Conservation (phyloP, 1,284 basidiomycete genomes). For the Cystobasidiaceae sp. region DNA sequence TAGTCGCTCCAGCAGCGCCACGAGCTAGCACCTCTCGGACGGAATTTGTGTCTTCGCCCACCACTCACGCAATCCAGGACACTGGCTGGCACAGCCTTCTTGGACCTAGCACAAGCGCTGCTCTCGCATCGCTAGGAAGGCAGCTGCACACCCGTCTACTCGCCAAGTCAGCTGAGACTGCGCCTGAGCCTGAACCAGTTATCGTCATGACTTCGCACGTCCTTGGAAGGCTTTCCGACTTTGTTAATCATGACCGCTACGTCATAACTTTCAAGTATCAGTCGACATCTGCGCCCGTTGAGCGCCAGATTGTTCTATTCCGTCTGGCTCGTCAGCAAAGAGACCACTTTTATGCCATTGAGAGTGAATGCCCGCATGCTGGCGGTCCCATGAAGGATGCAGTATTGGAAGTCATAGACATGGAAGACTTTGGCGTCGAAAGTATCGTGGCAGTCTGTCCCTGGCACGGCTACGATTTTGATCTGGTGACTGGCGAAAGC, state of each 20-base stretch:
- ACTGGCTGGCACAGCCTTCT: too few species aligned
- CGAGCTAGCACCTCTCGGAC: too few species aligned
- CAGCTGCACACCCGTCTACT: too few species aligned
- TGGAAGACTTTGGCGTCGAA: slow-evolving; percentile 19
- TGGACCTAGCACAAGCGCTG: too few species aligned
- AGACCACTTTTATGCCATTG: slow-evolving; percentile 26
- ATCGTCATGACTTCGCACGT: not conserved
- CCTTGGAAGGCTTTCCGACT: slow-evolving; percentile 9
- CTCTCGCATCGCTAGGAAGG: too few species aligned
- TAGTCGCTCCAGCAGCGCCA: too few species aligned
- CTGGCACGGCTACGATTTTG: slow-evolving; percentile 73
- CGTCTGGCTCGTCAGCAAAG: slow-evolving; percentile 16
- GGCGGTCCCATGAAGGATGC: slow-evolving; percentile 29
- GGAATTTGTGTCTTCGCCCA: too few species aligned
- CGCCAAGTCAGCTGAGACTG: too few species aligned
- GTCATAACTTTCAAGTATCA: slow-evolving; percentile 17
- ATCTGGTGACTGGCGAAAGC: slow-evolving; percentile 64
- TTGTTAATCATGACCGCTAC: slow-evolving; percentile 15
- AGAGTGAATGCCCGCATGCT: slow-evolving; percentile 30
- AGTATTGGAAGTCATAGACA: slow-evolving; percentile 21
- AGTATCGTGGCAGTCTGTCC: slow-evolving; percentile 61
- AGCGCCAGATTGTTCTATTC: slow-evolving; percentile 28
- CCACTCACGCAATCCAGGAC: too few species aligned
- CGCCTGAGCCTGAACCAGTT: too few species aligned
- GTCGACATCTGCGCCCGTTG: not conserved